Evolutionary conservation across 2,329 filamentous ascomycete species (phyloP).

Genomic region (Venturia effusa): DNA sequence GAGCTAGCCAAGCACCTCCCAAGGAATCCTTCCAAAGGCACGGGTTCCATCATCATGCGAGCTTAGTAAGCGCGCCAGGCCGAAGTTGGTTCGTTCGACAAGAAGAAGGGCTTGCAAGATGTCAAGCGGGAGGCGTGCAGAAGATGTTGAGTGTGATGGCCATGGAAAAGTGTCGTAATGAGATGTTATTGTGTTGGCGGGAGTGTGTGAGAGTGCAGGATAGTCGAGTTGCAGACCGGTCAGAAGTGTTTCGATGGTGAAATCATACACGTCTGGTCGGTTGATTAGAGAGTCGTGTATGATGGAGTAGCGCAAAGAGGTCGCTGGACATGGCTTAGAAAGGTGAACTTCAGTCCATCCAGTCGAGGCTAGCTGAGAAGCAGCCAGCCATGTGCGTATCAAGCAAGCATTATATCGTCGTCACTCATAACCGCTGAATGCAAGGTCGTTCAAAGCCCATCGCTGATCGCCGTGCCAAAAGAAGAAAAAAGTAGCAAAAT

Average conservation of each 20-base stretch:
- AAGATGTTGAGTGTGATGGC: background rate
- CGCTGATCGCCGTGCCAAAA: slow-evolving; percentile 3
- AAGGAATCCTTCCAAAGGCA: background rate
- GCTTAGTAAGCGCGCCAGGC: background rate
- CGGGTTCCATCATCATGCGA: background rate
- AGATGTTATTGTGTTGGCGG: background rate
- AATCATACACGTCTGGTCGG: background rate
- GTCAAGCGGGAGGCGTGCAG: background rate
- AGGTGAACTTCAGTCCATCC: background rate
- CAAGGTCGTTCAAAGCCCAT: slow-evolving; percentile 1
- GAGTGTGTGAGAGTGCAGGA: background rate
- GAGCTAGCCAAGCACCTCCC: background rate
- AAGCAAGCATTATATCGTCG: slow-evolving; percentile 6
- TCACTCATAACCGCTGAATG: background rate
- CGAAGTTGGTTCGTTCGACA: background rate
- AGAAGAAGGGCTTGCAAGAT: background rate
- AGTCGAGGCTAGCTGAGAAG: background rate
- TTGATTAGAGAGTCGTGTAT: slow-evolving; percentile 3
- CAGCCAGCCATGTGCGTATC: background rate
- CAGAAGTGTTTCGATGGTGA: background rate
- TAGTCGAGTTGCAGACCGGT: background rate
- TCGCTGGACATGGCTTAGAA: background rate
- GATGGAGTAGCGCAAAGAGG: background rate
- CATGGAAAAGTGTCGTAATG: slow-evolving; percentile 2
- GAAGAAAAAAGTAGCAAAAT: slow-evolving; percentile 2